phyloP scores from a whole-genome alignment of 495 filamentous ascomycete genomes.

The Pyrenopolyporus hunteri region DNA sequence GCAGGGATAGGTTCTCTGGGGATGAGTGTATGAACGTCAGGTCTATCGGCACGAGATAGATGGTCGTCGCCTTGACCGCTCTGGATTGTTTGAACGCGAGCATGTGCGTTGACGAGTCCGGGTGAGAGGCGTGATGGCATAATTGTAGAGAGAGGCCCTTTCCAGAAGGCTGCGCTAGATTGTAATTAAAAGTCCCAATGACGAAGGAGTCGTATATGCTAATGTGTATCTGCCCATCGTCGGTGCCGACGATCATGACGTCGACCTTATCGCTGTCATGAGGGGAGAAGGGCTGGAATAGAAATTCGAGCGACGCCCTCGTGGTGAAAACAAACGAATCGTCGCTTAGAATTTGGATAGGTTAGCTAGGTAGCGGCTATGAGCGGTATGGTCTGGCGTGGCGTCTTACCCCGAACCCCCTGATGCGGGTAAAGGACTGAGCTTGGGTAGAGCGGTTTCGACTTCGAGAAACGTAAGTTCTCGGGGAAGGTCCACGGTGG shows the following conservation, averaged over 20 bases:
- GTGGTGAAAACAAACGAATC: slow-evolving; percentile 71
- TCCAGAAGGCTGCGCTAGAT: slow-evolving; percentile 31
- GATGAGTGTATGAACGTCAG: slow-evolving; percentile 81
- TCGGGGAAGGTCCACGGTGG: slow-evolving; percentile 68
- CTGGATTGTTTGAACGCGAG: slow-evolving; percentile 60
- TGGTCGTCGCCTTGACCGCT: slow-evolving; percentile 35
- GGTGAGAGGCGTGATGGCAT: slow-evolving; percentile 71
- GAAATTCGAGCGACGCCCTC: slow-evolving; percentile 70
- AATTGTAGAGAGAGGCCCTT: slow-evolving; percentile 46
- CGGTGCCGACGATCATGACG: slow-evolving; percentile 79
- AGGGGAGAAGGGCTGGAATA: slow-evolving; percentile 67
- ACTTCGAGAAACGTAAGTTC: slow-evolving; percentile 80
- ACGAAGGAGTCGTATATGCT: slow-evolving; percentile 91
- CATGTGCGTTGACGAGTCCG: slow-evolving; percentile 75
- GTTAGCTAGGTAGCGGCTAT: slow-evolving; percentile 31
- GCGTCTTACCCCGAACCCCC: slow-evolving; percentile 61
- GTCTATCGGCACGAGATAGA: slow-evolving; percentile 78
- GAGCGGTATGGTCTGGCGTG: not conserved
- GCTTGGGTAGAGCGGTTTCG: slow-evolving; percentile 78
- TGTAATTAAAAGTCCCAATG: slow-evolving; percentile 69
- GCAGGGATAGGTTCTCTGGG: slow-evolving; percentile 76
- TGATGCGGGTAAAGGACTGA: slow-evolving; percentile 69
- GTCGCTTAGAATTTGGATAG: slow-evolving; percentile 55
- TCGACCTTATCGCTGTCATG: slow-evolving; percentile 76
- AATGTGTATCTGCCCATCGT: slow-evolving; percentile 78